Evolutionary conservation across 208 protist genomes (phyloP).

Genomic region (Porcisia deanei): DNA sequence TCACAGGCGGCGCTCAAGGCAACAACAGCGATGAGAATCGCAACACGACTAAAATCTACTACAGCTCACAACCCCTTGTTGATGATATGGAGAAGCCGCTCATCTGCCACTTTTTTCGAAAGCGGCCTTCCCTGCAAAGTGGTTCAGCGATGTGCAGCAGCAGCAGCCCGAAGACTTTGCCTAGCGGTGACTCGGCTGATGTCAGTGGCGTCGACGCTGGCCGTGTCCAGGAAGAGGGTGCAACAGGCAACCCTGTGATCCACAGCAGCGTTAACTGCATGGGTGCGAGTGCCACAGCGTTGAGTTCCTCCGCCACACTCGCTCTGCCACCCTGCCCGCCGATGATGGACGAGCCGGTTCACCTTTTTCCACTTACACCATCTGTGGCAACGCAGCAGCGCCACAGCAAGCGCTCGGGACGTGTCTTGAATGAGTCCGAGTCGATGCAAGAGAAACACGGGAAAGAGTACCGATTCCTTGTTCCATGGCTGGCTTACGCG

Average conservation of each 20-base stretch:
- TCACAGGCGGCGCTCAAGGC: background rate
- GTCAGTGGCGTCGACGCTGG: background rate
- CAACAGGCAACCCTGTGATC: background rate
- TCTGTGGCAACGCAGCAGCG: conserved; percentile 39
- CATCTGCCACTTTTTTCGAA: conserved; percentile 31
- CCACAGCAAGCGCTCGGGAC: conserved; percentile 36
- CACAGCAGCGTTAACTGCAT: conserved; percentile 3
- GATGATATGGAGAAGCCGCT: conserved; percentile 32
- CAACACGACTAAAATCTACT: background rate
- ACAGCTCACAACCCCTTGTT: background rate
- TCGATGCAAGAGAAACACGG: conserved; percentile 72
- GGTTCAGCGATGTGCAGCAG: conserved; percentile 2
- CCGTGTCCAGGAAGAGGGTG: conserved; percentile 2
- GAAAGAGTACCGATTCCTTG: conserved; percentile 66
- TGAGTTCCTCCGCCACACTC: background rate
- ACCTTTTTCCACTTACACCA: conserved; percentile 42
- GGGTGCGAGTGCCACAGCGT: background rate
- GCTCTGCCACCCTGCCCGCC: conserved; percentile 8
- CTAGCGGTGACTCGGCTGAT: background rate
- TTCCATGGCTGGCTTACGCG: conserved; percentile 48
- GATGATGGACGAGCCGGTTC: conserved; percentile 20
- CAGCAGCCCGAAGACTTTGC: background rate
- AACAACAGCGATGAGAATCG: background rate
- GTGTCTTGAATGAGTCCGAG: conserved; percentile 63
- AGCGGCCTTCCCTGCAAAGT: background rate